Evolutionary conservation across 1,139 yeast species (phyloP).

Genomic region (Hansenula sp.): DNA sequence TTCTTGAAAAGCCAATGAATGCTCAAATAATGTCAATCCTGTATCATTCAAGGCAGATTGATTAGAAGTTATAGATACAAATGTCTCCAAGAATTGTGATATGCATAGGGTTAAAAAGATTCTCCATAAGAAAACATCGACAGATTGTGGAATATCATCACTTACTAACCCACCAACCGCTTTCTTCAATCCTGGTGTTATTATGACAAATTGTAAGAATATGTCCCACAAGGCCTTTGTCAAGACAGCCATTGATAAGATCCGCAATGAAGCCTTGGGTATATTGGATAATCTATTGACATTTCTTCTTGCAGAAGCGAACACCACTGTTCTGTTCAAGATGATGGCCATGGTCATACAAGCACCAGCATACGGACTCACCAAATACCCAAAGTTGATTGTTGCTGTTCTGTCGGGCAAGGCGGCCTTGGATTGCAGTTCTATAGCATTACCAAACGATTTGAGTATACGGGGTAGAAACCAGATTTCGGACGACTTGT

Average conservation of each 20-base stretch:
- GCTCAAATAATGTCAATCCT: slow-evolving; percentile 71
- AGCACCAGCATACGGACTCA: slow-evolving; percentile 45
- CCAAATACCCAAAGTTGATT: slow-evolving; percentile 28
- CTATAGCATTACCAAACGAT: slow-evolving; percentile 1
- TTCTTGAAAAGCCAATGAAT: slow-evolving; percentile 71
- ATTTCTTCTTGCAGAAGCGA: slow-evolving; percentile 55
- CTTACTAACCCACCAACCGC: slow-evolving; percentile 3
- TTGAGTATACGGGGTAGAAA: slow-evolving; percentile 3
- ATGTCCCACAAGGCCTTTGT: slow-evolving; percentile 33
- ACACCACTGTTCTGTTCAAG: slow-evolving; percentile 60
- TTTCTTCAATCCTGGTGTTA: background rate
- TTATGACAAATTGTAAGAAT: slow-evolving; percentile 22
- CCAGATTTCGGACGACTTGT: slow-evolving; percentile 1
- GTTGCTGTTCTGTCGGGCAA: slow-evolving; percentile 17
- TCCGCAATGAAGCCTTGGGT: slow-evolving; percentile 3
- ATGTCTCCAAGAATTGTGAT: slow-evolving; percentile 68
- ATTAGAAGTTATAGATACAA: slow-evolving; percentile 58
- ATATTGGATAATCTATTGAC: slow-evolving; percentile 5
- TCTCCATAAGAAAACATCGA: slow-evolving; percentile 60
- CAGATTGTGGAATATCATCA: slow-evolving; percentile 9
- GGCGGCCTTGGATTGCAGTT: slow-evolving; percentile 2
- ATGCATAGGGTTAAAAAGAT: slow-evolving; percentile 57
- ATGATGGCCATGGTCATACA: slow-evolving; percentile 65
- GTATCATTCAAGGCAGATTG: slow-evolving; percentile 58
- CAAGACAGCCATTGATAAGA: slow-evolving; percentile 29